These are phyloP conservation scores for Leccinum sublutescens DNA, from an alignment of 768 basidiomycete genomes.

Conservation along the genomic window DNA sequence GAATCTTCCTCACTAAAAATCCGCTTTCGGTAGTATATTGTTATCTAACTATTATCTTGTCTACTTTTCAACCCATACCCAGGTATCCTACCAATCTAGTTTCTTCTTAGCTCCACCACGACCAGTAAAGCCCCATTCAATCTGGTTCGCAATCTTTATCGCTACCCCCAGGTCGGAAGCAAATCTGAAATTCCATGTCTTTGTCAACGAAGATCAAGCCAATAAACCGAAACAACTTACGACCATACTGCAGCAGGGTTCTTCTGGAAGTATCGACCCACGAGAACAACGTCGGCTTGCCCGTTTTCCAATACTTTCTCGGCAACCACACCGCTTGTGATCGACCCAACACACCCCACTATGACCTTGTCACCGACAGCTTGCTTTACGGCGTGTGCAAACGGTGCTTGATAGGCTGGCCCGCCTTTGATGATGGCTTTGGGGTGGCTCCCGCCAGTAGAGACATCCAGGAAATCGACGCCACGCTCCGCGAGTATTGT, in stretches of 20 bases:
- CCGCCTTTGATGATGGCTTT: conserved; percentile 29
- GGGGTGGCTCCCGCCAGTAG: conserved; percentile 57
- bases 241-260: conserved; percentile 50
- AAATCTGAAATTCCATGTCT: conserved; percentile 28
- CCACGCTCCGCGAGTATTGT: conserved; percentile 59
- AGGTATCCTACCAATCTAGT: conserved; percentile 14
- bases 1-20: neutral
- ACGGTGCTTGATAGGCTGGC: conserved; percentile 53
- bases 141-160: conserved; percentile 49
- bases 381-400: conserved; percentile 53
- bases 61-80: neutral
- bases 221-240: conserved; percentile 13
- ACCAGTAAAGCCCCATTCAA: conserved; percentile 52
- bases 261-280: conserved; percentile 57
- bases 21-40: neutral
- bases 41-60: neutral
- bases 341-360: conserved; percentile 28
- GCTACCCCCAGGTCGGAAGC: conserved; percentile 55
- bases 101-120: conserved; percentile 22
- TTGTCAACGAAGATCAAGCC: neutral
- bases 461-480: conserved; percentile 75
- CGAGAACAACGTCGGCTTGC: conserved; percentile 46
- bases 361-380: conserved; percentile 41
- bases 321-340: conserved; percentile 39
- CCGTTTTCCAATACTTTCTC: conserved; percentile 43